Percentiles rank a stretch among this genome's conserved stretches.
Evolutionary conservation across 2,329 filamentous ascomycete genomes (phyloP).

Genomic region (Colletotrichum tabaci): DNA sequence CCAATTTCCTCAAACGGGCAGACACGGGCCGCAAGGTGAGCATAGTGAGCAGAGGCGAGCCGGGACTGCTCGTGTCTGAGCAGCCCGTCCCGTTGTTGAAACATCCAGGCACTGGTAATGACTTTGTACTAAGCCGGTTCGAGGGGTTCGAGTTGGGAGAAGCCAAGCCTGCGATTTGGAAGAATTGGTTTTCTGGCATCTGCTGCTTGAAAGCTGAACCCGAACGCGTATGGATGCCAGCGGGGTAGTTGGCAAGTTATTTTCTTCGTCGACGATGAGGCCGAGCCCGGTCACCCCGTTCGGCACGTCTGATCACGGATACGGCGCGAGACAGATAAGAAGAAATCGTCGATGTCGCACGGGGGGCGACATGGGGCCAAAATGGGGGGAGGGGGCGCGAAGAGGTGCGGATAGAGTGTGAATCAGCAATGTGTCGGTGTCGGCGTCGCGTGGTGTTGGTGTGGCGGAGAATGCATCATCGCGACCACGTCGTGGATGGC

Average conservation of each 20-base stretch:
- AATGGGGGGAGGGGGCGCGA: neutral
- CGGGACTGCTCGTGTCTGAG: slow-evolving; percentile 23
- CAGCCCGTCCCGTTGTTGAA: slow-evolving; percentile 37
- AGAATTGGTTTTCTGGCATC: slow-evolving; percentile 6
- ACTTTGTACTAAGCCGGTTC: neutral
- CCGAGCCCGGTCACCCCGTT: neutral
- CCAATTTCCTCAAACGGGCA: slow-evolving; percentile 38
- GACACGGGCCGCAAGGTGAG: slow-evolving; percentile 38
- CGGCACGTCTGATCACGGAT: neutral
- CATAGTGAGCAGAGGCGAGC: slow-evolving; percentile 22
- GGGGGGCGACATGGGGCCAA: neutral
- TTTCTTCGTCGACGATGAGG: neutral
- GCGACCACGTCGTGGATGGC: slow-evolving; percentile 13
- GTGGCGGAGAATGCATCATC: slow-evolving; percentile 2
- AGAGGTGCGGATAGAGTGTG: slow-evolving; percentile 4
- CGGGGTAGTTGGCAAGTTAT: neutral
- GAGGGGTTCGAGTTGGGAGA: neutral
- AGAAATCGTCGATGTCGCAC: slow-evolving; percentile 1
- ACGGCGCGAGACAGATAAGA: neutral
- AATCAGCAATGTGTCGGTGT: neutral
- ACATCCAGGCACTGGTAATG: slow-evolving; percentile 27
- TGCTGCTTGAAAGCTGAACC: slow-evolving; percentile 13
- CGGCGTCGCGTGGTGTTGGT: slow-evolving; percentile 8
- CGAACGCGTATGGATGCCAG: neutral
- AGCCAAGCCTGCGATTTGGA: slow-evolving; percentile 23